Conservation (phyloP, 495 filamentous ascomycete species). For the Antarctomyces pellizariae region DNA sequence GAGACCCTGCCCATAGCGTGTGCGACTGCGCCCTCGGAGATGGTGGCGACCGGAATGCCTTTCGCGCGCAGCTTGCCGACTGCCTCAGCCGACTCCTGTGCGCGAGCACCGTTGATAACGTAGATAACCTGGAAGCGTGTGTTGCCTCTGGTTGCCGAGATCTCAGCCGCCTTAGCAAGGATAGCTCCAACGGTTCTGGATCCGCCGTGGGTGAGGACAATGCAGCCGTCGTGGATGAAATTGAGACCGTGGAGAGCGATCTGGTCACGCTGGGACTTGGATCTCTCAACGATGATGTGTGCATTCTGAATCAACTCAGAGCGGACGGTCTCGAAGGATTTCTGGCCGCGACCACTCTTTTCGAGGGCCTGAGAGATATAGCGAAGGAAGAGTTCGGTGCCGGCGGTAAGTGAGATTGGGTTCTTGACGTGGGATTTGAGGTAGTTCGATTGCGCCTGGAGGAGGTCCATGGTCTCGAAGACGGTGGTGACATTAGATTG, state of each 20-base stretch:
- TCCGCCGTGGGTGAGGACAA: conserved; percentile 71
- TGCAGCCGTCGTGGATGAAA: conserved; percentile 52
- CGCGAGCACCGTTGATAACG: conserved; percentile 27
- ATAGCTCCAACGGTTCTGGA: conserved; percentile 63
- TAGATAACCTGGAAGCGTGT: conserved; percentile 71
- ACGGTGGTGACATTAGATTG: conserved; percentile 58
- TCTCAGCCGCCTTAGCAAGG: conserved; percentile 47
- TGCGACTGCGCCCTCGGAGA: conserved; percentile 57
- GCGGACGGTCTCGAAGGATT: conserved; percentile 66
- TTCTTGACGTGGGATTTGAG: conserved; percentile 60
- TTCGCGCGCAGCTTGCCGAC: conserved; percentile 45
- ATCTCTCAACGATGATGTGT: conserved; percentile 60
- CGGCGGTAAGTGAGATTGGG: conserved; percentile 74
- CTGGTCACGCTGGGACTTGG: conserved; percentile 61
- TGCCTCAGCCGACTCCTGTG: conserved; percentile 29
- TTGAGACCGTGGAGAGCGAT: conserved; percentile 59
- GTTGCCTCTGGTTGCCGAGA: conserved; percentile 23
- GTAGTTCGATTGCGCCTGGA: conserved; percentile 46
- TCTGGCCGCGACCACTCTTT: conserved; percentile 21
- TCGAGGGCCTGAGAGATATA: conserved; percentile 54
- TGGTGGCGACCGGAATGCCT: conserved; percentile 65
- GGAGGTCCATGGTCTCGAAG: conserved; percentile 73
- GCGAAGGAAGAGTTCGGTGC: conserved; percentile 86
- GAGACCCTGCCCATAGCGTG: conserved; percentile 65
- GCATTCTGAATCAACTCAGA: conserved; percentile 66